These are phyloP conservation scores for Thermoascus crustaceus DNA, from an alignment of 2,329 filamentous ascomycete species.

Conservation along the genomic window DNA sequence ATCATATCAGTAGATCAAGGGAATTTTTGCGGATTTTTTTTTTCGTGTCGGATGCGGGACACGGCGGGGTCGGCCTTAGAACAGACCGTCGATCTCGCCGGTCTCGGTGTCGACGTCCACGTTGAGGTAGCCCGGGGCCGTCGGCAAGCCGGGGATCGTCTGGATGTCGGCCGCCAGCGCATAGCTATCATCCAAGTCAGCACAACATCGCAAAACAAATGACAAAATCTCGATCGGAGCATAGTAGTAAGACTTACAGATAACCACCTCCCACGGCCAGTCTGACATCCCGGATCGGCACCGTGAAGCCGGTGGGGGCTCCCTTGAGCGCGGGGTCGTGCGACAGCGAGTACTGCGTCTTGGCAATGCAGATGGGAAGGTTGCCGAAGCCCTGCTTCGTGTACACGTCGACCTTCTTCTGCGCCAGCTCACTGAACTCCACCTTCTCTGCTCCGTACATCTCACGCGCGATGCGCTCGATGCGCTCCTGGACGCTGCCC, in stretches of 20 bases:
- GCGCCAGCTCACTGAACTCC: slow-evolving; percentile 87
- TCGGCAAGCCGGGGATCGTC: slow-evolving; percentile 92
- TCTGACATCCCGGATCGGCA: slow-evolving; percentile 88
- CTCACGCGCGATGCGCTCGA: slow-evolving; percentile 78
- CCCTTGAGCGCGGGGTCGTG: slow-evolving; percentile 93
- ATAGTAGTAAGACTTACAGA: slow-evolving; percentile 49
- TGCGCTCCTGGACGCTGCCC: slow-evolving; percentile 74
- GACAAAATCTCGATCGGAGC: background rate
- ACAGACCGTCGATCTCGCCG: slow-evolving; percentile 81
- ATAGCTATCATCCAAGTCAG: slow-evolving; percentile 51
- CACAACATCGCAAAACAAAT: slow-evolving; percentile 13
- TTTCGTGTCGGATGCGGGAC: too few relatives aligned
- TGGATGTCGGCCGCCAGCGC: slow-evolving; percentile 95
- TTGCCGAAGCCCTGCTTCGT: slow-evolving; percentile 85
- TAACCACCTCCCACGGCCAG: slow-evolving; percentile 93
- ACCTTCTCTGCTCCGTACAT: slow-evolving; percentile 92
- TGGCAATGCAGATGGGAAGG: slow-evolving; percentile 91
- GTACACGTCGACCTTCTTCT: slow-evolving; percentile 95
- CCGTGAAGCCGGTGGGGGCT: slow-evolving; percentile 85
- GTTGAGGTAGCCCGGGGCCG: slow-evolving; percentile 90
- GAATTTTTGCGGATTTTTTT: too few relatives aligned
- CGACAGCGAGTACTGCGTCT: slow-evolving; percentile 95
- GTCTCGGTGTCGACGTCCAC: slow-evolving; percentile 76
- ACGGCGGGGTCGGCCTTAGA: slow-evolving; percentile 30
- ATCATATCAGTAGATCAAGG: too few relatives aligned